These are phyloP conservation scores for Fusarium verrucosum DNA, from an alignment of 2,329 filamentous ascomycete genomes.

Conservation along the genomic window DNA sequence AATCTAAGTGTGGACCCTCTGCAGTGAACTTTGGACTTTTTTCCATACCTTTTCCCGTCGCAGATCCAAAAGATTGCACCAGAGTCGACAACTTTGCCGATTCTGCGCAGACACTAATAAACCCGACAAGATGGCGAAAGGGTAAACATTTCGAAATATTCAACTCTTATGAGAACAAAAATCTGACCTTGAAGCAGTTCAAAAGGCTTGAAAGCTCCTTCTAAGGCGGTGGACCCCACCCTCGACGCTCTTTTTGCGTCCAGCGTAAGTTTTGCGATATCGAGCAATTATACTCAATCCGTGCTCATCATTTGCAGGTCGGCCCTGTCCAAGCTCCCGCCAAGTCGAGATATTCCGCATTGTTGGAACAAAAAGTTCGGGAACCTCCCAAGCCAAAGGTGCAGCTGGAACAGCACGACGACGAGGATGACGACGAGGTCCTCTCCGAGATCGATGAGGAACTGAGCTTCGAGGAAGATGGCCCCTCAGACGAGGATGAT, in stretches of 20 bases:
- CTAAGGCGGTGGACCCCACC: conserved; percentile 71
- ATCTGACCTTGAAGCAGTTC: conserved; percentile 47
- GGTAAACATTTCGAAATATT: conserved; percentile 20
- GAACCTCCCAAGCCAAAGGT: conserved; percentile 39
- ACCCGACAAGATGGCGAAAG: conserved; percentile 40
- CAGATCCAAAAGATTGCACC: conserved; percentile 25
- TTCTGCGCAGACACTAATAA: conserved; percentile 4
- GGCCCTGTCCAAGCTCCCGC: conserved; percentile 61
- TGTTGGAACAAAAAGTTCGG: conserved; percentile 49
- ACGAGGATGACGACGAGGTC: conserved; percentile 48
- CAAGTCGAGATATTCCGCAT: conserved; percentile 56
- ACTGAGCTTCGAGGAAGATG: conserved; percentile 48
- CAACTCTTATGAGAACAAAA: conserved; percentile 4
- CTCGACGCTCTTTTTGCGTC: conserved; percentile 75
- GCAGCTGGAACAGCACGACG: conserved; percentile 48
- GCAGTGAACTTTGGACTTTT: conserved; percentile 38
- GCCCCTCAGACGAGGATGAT: conserved; percentile 41
- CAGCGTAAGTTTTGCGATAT: conserved; percentile 66
- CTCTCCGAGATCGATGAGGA: conserved; percentile 49
- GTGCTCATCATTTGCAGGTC: conserved; percentile 50
- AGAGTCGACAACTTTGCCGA: conserved; percentile 12
- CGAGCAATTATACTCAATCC: conserved; percentile 2
- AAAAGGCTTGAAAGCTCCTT: conserved; percentile 54
- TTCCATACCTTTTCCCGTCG: conserved; percentile 40
- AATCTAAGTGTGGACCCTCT: conserved; percentile 29